Conservation (phyloP, 768 basidiomycete genomes). For the Hygrocybe punicea region DNA sequence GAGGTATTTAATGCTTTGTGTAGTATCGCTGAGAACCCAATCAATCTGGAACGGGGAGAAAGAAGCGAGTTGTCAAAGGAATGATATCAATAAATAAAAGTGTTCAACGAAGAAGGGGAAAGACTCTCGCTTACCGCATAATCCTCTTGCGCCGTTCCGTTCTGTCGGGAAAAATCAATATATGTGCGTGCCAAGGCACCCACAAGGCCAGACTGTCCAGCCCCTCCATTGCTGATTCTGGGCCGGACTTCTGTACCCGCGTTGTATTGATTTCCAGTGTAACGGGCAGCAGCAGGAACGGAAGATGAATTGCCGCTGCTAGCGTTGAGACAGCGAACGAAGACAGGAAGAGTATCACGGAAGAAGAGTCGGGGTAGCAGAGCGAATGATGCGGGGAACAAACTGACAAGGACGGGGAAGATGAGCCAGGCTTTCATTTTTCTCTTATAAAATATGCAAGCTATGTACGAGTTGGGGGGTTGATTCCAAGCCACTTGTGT, state of each 20-base stretch:
- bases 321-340: too few relatives aligned
- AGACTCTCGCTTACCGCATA: neutral
- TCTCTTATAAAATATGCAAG: too few relatives aligned
- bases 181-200: constrained; percentile 47
- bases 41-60: constrained; percentile 37
- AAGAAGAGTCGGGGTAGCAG: too few relatives aligned
- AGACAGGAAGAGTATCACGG: too few relatives aligned
- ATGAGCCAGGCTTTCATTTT: too few relatives aligned
- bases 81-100: neutral
- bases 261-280: constrained; percentile 39
- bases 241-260: constrained; percentile 34
- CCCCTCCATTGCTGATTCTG: constrained; percentile 50
- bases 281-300: constrained; percentile 25
- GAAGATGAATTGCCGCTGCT: neutral
- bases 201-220: constrained; percentile 50
- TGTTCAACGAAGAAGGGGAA: constrained; percentile 33
- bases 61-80: neutral
- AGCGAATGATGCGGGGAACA: too few relatives aligned
- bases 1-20: constrained; percentile 45
- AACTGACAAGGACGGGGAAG: too few relatives aligned
- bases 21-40: constrained; percentile 58
- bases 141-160: constrained; percentile 18
- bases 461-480: too few relatives aligned
- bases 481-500: too few relatives aligned
- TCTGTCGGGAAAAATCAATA: constrained; percentile 36